These are phyloP conservation scores for Alternaria sp. DNA, from an alignment of 2,329 filamentous ascomycete genomes.

Conservation along the genomic window DNA sequence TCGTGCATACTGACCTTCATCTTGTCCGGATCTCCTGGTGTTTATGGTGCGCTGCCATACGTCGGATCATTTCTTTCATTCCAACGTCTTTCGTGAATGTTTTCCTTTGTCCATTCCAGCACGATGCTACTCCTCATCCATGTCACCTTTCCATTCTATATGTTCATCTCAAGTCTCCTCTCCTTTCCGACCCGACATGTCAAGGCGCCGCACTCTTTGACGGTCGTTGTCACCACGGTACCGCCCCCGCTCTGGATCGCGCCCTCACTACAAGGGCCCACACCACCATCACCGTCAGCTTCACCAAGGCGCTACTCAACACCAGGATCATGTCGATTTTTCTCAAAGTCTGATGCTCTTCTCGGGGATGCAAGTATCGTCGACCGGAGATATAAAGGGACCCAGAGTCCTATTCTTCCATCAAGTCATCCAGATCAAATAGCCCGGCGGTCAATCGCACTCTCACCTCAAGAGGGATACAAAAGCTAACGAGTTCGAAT, in stretches of 20 bases:
- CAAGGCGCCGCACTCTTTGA: background rate
- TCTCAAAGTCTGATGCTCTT: background rate
- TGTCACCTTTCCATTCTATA: background rate
- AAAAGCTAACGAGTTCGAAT: constrained; percentile 1
- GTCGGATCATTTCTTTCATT: background rate
- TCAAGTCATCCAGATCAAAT: constrained; percentile 3
- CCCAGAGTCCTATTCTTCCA: background rate
- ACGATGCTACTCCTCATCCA: background rate
- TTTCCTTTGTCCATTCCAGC: background rate
- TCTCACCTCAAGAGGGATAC: background rate
- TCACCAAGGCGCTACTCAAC: background rate
- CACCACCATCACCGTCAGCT: background rate
- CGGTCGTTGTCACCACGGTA: background rate
- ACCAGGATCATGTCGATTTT: background rate
- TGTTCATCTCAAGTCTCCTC: background rate
- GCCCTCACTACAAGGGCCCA: background rate
- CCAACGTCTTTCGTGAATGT: background rate
- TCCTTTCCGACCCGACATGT: background rate
- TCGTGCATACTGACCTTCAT: no score
- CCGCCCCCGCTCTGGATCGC: background rate
- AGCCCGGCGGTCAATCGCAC: background rate
- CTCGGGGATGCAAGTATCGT: background rate
- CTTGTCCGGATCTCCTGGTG: background rate
- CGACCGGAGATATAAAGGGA: background rate
- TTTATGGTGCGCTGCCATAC: no score